Conservation (phyloP, 768 basidiomycete species). For the Suillus subaureus region DNA sequence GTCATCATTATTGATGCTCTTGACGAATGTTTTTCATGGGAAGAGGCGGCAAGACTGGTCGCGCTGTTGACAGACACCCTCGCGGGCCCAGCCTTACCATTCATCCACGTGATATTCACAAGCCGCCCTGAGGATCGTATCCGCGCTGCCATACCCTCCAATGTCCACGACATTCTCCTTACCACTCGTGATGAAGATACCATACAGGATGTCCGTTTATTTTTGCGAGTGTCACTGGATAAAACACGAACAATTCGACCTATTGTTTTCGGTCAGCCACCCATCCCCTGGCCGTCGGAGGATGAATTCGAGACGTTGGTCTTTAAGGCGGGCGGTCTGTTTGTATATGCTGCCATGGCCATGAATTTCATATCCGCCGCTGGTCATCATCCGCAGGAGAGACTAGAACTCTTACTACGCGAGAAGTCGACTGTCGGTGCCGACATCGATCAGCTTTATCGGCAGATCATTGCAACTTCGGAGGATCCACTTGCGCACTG, state of each 20-base stretch:
- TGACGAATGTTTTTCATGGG: too few species aligned
- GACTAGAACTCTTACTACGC: neutral
- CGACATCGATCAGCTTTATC: neutral
- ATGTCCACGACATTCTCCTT: neutral
- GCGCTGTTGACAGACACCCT: too few species aligned
- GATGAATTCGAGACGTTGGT: conserved; percentile 17
- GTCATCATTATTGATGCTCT: too few species aligned
- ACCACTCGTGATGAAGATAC: conserved; percentile 11
- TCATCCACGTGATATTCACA: too few species aligned
- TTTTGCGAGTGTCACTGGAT: conserved; percentile 16
- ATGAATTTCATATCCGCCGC: conserved; percentile 16
- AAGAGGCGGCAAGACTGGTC: too few species aligned
- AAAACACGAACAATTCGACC: conserved; percentile 10
- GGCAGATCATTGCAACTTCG: neutral
- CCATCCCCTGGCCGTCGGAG: conserved; percentile 18
- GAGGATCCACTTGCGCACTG: neutral
- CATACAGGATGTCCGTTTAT: conserved; percentile 17
- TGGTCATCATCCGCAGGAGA: neutral
- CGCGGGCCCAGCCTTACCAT: too few species aligned
- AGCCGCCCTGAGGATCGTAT: neutral
- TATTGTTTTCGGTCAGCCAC: neutral
- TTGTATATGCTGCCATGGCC: conserved; percentile 19
- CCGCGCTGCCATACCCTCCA: conserved; percentile 9
- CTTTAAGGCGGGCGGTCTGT: conserved; percentile 14
- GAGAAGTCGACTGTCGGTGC: neutral